Evolutionary conservation across 768 basidiomycete species (phyloP).

Genomic region (Mycena vitilis): DNA sequence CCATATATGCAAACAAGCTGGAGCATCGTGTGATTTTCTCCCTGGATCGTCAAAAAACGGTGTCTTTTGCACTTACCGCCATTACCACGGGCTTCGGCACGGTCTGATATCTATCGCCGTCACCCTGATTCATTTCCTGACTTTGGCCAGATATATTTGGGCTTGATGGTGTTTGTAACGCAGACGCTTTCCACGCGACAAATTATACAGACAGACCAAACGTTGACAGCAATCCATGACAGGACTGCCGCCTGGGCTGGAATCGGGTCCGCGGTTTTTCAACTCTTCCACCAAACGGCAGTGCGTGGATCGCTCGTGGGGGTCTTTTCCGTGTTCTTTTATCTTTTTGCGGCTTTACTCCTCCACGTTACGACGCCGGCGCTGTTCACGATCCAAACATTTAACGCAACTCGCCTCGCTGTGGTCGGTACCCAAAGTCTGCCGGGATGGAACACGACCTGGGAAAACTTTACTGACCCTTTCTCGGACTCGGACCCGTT

Average conservation of each 20-base stretch:
- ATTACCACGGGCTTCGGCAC: background rate
- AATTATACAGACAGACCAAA: background rate
- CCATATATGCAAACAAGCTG: background rate
- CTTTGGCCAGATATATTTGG: background rate
- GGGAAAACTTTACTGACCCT: too few relatives aligned
- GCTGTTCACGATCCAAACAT: background rate
- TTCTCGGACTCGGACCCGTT: too few relatives aligned
- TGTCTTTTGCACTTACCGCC: background rate
- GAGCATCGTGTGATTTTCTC: background rate
- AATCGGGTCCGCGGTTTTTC: background rate
- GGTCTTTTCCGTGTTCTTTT: background rate
- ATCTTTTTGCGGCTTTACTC: background rate
- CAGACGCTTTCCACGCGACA: background rate
- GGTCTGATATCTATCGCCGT: background rate
- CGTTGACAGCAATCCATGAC: background rate
- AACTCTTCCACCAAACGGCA: background rate
- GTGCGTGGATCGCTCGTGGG: background rate
- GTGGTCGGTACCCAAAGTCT: background rate
- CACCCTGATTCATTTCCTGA: background rate
- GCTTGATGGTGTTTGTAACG: background rate
- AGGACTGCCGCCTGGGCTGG: background rate
- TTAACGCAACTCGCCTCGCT: background rate
- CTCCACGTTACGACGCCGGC: background rate
- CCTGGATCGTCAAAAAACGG: background rate
- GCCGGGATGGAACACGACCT: background rate